Evolutionary conservation across 345 rosid genomes (phyloP).

Genomic region (Salix arbutifolia): DNA sequence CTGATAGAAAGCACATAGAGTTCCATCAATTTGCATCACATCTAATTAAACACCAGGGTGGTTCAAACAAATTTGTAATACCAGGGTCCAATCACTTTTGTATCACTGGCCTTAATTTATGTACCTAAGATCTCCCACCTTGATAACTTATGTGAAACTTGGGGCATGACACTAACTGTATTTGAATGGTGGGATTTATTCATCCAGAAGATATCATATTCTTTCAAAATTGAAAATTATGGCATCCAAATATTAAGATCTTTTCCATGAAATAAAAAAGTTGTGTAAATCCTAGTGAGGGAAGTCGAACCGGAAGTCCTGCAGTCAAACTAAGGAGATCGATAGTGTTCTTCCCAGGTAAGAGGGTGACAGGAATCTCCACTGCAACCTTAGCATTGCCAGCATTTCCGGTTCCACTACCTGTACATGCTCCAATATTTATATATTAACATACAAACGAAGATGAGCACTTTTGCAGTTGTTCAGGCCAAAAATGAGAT

Average conservation of each 20-base stretch:
- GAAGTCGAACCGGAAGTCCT: conserved; percentile 74
- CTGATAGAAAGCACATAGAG: conserved; percentile 34
- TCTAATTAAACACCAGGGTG: no score
- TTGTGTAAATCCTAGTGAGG: not conserved
- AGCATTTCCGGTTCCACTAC: conserved; percentile 53
- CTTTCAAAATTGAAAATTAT: not conserved
- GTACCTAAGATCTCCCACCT: not conserved
- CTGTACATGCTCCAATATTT: conserved; percentile 37
- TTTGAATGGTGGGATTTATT: conserved; percentile 2
- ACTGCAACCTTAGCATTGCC: conserved; percentile 50
- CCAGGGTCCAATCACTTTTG: no score
- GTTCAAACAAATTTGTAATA: no score
- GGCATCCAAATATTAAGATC: not conserved
- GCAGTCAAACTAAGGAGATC: conserved; percentile 89
- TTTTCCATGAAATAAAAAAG: no score
- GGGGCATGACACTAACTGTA: not conserved
- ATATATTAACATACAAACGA: not conserved
- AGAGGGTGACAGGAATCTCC: conserved; percentile 61
- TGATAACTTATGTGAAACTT: no score
- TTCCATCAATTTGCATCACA: conserved; percentile 1
- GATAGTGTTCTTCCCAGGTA: conserved; percentile 63
- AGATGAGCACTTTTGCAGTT: conserved; percentile 2
- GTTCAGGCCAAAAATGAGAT: not conserved
- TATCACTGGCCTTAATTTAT: no score
- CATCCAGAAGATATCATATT: conserved; percentile 8